phyloP scores from a whole-genome alignment of 257 asterid genomes.

The Plectranthus barbatus region DNA sequence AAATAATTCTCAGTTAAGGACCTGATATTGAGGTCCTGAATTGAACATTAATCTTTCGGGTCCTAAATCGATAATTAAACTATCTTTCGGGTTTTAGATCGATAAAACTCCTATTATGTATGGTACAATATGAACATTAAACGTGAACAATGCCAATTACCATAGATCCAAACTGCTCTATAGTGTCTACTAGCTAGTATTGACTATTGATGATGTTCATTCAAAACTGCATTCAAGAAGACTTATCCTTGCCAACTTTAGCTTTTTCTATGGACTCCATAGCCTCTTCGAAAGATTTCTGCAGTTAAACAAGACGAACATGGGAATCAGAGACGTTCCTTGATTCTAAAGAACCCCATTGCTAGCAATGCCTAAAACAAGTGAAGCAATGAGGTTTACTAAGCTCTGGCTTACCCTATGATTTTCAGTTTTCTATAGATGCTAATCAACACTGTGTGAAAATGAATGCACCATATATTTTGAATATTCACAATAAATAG shows the following conservation, averaged over 20 bases:
- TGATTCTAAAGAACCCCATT: background rate
- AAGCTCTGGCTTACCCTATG: no score
- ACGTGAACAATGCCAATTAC: background rate
- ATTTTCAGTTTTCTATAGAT: no score
- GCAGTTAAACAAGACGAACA: constrained; percentile 1
- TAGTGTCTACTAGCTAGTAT: background rate
- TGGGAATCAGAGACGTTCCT: background rate
- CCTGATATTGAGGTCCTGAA: no score
- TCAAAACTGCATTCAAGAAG: constrained; percentile 3
- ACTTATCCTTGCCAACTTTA: constrained; percentile 39
- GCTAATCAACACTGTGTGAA: background rate
- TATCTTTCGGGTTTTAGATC: no score
- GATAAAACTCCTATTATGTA: background rate
- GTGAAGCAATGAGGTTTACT: no score
- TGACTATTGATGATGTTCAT: background rate
- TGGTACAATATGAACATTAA: background rate
- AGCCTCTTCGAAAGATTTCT: constrained; percentile 89
- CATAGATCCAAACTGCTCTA: background rate
- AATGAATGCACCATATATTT: background rate
- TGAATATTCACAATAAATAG: background rate
- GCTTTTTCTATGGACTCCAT: constrained; percentile 64
- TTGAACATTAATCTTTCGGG: no score
- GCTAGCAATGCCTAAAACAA: background rate
- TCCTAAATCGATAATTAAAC: no score
- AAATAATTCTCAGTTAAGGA: no score